Percentiles rank a stretch among this genome's conserved stretches.
Conservation (phyloP, 1,284 basidiomycete species). For the Sanghuangporus weigelae region DNA sequence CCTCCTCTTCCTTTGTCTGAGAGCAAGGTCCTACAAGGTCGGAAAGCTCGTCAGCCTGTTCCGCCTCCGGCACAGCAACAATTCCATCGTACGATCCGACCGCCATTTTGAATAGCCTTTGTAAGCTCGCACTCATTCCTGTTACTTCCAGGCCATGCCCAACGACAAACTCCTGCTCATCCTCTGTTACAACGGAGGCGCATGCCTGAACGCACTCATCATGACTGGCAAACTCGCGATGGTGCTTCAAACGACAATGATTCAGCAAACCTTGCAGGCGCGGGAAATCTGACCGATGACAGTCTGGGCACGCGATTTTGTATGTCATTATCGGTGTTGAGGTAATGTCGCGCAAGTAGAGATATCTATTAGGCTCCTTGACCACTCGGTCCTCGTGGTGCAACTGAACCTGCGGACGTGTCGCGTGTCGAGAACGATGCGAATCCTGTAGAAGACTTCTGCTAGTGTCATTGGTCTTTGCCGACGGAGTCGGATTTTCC, state of each 20-base stretch:
- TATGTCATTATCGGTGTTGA: constrained; percentile 33
- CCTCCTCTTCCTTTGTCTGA: not conserved
- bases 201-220: constrained; percentile 69
- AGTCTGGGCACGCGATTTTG: constrained; percentile 56
- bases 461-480: not conserved
- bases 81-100: constrained; percentile 40
- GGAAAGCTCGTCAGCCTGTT: not conserved
- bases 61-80: constrained; percentile 10
- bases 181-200: constrained; percentile 39
- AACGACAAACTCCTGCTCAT: constrained; percentile 42
- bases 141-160: constrained; percentile 52
- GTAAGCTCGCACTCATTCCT: constrained; percentile 51
- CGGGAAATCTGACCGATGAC: constrained; percentile 57
- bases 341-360: constrained; percentile 38
- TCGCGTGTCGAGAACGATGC: constrained; percentile 29
- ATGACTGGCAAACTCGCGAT: constrained; percentile 65
- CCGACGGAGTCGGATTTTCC: not conserved
- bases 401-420: constrained; percentile 27
- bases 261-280: constrained; percentile 74
- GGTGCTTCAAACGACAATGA: constrained; percentile 64
- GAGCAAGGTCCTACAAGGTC: not conserved
- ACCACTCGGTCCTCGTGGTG: constrained; percentile 25
- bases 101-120: constrained; percentile 64
- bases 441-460: constrained; percentile 18
- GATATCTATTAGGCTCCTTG: constrained; percentile 26